Evolutionary conservation across 352 stramenopile genomes (phyloP), one percentile per base, ranked within the genome.

Genomic region (Thraustochytrium aureum): DNA sequence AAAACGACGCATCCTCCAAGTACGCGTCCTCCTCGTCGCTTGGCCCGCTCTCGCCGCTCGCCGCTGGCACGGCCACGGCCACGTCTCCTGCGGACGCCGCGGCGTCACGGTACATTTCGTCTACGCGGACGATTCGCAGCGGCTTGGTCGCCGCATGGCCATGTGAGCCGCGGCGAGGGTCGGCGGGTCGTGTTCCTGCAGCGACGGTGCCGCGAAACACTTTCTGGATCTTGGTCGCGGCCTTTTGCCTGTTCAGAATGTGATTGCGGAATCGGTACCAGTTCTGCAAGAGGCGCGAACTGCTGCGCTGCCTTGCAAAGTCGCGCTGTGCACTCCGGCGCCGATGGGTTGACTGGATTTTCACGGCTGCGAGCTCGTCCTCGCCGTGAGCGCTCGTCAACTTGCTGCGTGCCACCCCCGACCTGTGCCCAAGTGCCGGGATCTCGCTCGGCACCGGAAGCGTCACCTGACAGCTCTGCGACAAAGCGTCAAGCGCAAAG

Each of bases 221-320:
- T 64, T 10, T 26, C 56, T 64, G 56, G 56, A 64, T 64, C 10
- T n/a, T 10, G 14, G 10, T 64, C n/a, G 56, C 56, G 10, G 56
- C 10, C 10, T 26, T 10, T 10, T 64, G 56, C 56, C n/a, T 10
- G 56, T 38, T 64, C 10, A 38, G 26, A 7, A 64, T n/a, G 35
- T 64, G 56, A 26, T 64, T 64, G 26, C 56, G 26, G 56, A 64
- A 64, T 10, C 56, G 56, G 14, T 39, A 38, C 56, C 56, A 64
- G 35, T 64, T 64, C 26, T 64, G 56, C 10, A 64, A n/a, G 10
- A 64, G 56, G 10, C 56, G 56, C 56, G 56, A 64, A n/a, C 56
- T 26, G 10, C n/a, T 26, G 26, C 33, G 56, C 10, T 26, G 10
- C 33, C 26, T 64, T 64, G 10, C 10, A 26, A 64, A 64, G 10